A percentile compares a stretch with the other conserved stretches of the same genome.
phyloP scores from a whole-genome alignment of 371 early-diverging fungal species.

The Smittium culicis region DNA sequence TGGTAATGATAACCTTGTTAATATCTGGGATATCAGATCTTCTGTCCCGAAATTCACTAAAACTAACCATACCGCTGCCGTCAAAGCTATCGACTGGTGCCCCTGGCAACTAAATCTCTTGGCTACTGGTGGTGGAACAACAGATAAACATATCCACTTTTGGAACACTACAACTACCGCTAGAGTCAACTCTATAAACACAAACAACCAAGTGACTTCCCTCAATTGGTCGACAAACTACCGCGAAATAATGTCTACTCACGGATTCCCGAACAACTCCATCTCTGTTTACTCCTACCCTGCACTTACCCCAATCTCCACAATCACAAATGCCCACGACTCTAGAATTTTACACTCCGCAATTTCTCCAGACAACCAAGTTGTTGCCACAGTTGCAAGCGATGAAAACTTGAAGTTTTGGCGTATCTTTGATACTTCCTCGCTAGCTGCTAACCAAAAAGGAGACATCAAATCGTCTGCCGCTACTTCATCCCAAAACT shows the following conservation, averaged over 20 bases:
- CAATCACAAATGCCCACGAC: slow-evolving; percentile 67
- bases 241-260: slow-evolving; percentile 85
- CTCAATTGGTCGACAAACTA: slow-evolving; percentile 83
- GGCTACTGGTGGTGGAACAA: slow-evolving; percentile 93
- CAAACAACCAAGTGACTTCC: slow-evolving; percentile 91
- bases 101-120: slow-evolving; percentile 89
- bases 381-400: slow-evolving; percentile 78
- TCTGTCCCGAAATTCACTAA: slow-evolving; percentile 51
- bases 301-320: slow-evolving; percentile 54
- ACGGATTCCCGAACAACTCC: slow-evolving; percentile 82
- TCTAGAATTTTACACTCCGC: slow-evolving; percentile 80
- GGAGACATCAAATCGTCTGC: slow-evolving; percentile 2
- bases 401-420: slow-evolving; percentile 98
- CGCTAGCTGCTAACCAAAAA: slow-evolving; percentile 2
- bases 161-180: slow-evolving; percentile 81
- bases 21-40: slow-evolving; percentile 83
- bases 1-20: slow-evolving; percentile 91
- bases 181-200: slow-evolving; percentile 50
- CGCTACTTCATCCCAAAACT: no score
- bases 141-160: slow-evolving; percentile 83
- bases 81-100: slow-evolving; percentile 82
- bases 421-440: slow-evolving; percentile 59
- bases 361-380: slow-evolving; percentile 84
- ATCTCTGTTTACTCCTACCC: slow-evolving; percentile 86
- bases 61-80: slow-evolving; percentile 67